Evolutionary conservation across 352 stramenopile species (phyloP).

Genomic region (Globisporangium cystogenes): DNA sequence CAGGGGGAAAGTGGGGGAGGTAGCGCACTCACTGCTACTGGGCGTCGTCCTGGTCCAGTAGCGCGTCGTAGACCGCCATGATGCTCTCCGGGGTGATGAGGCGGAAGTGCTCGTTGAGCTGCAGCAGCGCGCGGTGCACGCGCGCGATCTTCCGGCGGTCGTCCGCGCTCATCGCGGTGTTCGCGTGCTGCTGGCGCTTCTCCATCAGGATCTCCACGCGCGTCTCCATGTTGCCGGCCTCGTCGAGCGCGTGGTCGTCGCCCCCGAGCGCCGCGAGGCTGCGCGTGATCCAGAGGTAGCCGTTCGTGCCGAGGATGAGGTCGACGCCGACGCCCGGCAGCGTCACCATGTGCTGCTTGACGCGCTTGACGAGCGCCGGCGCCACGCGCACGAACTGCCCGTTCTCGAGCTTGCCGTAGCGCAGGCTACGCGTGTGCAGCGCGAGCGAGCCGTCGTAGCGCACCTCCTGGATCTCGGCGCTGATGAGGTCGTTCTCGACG

Average conservation of each 20-base stretch:
- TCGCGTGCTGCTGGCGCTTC: constrained; percentile 86
- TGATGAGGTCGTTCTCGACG: constrained; percentile 95
- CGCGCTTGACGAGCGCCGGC: constrained; percentile 87
- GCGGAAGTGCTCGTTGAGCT: constrained; percentile 85
- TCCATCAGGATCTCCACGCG: constrained; percentile 89
- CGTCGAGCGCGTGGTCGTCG: constrained; percentile 24
- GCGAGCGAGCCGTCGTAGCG: constrained; percentile 90
- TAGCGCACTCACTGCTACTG: too few species aligned
- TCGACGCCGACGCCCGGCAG: constrained; percentile 77
- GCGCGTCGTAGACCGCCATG: constrained; percentile 74
- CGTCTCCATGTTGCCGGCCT: constrained; percentile 67
- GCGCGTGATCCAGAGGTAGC: constrained; percentile 94
- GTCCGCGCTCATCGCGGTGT: constrained; percentile 61
- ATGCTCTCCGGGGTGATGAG: constrained; percentile 91
- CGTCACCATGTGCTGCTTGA: constrained; percentile 94
- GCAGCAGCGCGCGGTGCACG: constrained; percentile 87
- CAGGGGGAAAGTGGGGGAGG: too few species aligned
- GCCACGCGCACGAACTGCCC: constrained; percentile 89
- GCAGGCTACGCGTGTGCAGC: constrained; percentile 92
- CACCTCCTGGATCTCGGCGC: constrained; percentile 85
- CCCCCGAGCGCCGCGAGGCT: constrained; percentile 48
- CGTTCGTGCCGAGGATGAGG: constrained; percentile 94
- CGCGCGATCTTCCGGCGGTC: constrained; percentile 84
- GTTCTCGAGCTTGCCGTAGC: constrained; percentile 96
- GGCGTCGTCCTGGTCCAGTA: constrained; percentile 23